A percentile compares a stretch with the other conserved stretches of the same genome.
Conservation (phyloP, 1,284 basidiomycete genomes). For the Apiotrichum laibachii region DNA sequence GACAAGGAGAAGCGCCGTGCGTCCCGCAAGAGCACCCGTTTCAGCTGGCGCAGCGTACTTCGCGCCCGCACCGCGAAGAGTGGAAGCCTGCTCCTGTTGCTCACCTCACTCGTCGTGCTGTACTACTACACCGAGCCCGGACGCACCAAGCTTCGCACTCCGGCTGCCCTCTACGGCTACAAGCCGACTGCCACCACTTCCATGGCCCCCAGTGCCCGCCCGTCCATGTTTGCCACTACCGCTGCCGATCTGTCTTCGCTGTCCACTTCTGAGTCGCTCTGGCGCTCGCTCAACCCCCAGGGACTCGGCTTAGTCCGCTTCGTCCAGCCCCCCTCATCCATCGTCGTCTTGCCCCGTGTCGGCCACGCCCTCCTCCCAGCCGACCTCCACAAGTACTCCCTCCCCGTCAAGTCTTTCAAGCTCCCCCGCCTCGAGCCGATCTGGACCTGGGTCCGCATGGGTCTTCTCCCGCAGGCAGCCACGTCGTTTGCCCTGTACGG, state of each 20-base stretch:
- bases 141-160: slow-evolving; percentile 23
- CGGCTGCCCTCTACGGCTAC: slow-evolving; percentile 45
- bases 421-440: slow-evolving; percentile 54
- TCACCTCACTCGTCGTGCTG: slow-evolving; percentile 45
- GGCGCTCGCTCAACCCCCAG: slow-evolving; percentile 75
- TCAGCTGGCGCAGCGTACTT: slow-evolving; percentile 54
- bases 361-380: slow-evolving; percentile 42
- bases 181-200: slow-evolving; percentile 27
- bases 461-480: slow-evolving; percentile 76
- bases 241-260: slow-evolving; percentile 24
- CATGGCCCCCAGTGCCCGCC: slow-evolving; percentile 16
- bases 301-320: slow-evolving; percentile 71
- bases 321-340: slow-evolving; percentile 71
- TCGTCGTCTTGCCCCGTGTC: slow-evolving; percentile 62
- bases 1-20: slow-evolving; percentile 14
- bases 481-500: slow-evolving; percentile 74
- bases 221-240: slow-evolving; percentile 16
- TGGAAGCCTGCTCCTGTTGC: slow-evolving; percentile 66
- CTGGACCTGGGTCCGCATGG: slow-evolving; percentile 73
- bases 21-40: not conserved
- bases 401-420: slow-evolving; percentile 34
- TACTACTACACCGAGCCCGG: slow-evolving; percentile 48
- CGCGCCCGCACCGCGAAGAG: slow-evolving; percentile 73
- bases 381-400: slow-evolving; percentile 38
- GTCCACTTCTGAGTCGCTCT: slow-evolving; percentile 55